Evolutionary conservation across 2,329 filamentous ascomycete genomes (phyloP).

Genomic region (Apiospora rasikravindrae): DNA sequence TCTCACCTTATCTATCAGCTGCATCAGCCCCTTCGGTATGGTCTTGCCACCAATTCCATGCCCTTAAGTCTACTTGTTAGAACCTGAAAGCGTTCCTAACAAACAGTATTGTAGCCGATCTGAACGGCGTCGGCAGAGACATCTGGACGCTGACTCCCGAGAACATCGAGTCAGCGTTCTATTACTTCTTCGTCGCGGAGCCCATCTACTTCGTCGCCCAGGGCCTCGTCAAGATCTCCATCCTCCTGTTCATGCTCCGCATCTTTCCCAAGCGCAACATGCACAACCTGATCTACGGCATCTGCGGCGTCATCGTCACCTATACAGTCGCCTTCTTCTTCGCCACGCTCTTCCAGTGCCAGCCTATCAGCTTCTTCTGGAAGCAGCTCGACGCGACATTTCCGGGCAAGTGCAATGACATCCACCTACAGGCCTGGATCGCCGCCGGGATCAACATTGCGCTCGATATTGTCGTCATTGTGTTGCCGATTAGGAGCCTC

Average conservation of each 20-base stretch:
- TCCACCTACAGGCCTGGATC: constrained; percentile 37
- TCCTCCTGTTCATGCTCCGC: constrained; percentile 40
- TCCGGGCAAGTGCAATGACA: constrained; percentile 37
- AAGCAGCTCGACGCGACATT: constrained; percentile 25
- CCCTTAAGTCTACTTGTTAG: too few species aligned
- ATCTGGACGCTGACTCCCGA: constrained; percentile 24
- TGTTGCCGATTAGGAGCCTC: constrained; percentile 37
- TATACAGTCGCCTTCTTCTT: constrained; percentile 33
- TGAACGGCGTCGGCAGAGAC: constrained; percentile 25
- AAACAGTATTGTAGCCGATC: neutral
- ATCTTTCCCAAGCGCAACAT: constrained; percentile 38
- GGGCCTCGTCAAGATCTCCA: constrained; percentile 39
- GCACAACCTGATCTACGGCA: constrained; percentile 30
- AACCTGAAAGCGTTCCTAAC: neutral
- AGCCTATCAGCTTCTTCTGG: constrained; percentile 40
- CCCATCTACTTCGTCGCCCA: constrained; percentile 41
- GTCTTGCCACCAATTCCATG: neutral
- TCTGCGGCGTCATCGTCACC: constrained; percentile 33
- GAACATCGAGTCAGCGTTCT: constrained; percentile 25
- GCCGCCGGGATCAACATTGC: constrained; percentile 39
- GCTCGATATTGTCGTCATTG: constrained; percentile 28
- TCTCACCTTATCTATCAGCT: constrained; percentile 18
- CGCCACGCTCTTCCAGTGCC: constrained; percentile 38
- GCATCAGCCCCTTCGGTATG: constrained; percentile 21
- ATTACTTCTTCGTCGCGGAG: constrained; percentile 37